These are phyloP conservation scores for Calonectria pseudoreteaudii DNA, from an alignment of 2,329 filamentous ascomycete genomes.

Conservation along the genomic window DNA sequence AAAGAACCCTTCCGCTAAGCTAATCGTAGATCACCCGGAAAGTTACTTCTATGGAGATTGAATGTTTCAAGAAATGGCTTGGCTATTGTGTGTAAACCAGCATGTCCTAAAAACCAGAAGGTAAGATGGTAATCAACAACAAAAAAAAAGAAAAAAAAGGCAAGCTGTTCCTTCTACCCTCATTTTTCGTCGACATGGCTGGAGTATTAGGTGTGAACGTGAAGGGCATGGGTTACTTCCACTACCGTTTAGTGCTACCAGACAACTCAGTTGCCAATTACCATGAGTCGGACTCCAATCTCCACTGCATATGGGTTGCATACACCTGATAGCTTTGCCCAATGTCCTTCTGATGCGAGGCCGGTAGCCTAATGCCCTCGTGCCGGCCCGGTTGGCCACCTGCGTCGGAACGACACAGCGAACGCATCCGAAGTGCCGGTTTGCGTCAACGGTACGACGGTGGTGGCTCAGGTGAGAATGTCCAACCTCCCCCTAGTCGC, in stretches of 20 bases:
- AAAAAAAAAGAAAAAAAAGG: not conserved
- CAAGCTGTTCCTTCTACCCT: not conserved
- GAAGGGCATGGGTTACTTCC: not conserved
- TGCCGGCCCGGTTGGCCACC: not conserved
- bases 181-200: not conserved
- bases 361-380: not conserved
- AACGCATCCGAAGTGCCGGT: not conserved
- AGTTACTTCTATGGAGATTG: not conserved
- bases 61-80: not conserved
- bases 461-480: not conserved
- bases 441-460: not conserved
- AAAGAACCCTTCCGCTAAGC: not conserved
- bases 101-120: not conserved
- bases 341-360: not conserved
- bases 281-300: not conserved
- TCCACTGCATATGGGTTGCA: not conserved
- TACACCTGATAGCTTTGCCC: not conserved
- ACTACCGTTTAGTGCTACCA: not conserved
- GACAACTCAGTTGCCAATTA: not conserved
- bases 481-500: not conserved
- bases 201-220: not conserved
- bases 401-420: not conserved
- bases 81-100: not conserved
- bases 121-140: too few relatives aligned
- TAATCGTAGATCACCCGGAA: conserved; percentile 1